Evolutionary conservation across 2,329 filamentous ascomycete species (phyloP).

Genomic region (Hortaea werneckii): DNA sequence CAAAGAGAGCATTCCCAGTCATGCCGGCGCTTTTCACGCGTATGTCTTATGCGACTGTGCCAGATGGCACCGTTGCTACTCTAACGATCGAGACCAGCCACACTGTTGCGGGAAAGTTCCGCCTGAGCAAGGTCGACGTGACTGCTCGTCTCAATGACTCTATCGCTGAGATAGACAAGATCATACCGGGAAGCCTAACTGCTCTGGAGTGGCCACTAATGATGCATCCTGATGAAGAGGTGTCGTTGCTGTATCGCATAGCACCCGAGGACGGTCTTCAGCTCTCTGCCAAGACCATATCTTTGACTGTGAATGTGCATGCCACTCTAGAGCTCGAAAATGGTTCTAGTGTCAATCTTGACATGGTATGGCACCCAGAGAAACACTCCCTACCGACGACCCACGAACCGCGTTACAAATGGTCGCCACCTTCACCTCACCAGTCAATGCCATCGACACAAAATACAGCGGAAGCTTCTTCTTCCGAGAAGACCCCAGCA

Average conservation of each 20-base stretch:
- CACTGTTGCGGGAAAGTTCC: slow-evolving; percentile 30
- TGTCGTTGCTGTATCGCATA: slow-evolving; percentile 58
- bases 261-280: background rate
- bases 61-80: slow-evolving; percentile 17
- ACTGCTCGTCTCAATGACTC: slow-evolving; percentile 30
- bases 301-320: slow-evolving; percentile 10
- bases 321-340: slow-evolving; percentile 14
- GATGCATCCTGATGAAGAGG: slow-evolving; percentile 56
- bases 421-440: slow-evolving; percentile 13
- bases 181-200: background rate
- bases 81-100: slow-evolving; percentile 21
- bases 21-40: slow-evolving; percentile 62
- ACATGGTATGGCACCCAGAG: slow-evolving; percentile 5
- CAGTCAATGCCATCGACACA: background rate
- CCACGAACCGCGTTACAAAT: slow-evolving; percentile 11
- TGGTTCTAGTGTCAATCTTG: slow-evolving; percentile 12
- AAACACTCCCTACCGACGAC: background rate
- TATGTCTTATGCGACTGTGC: slow-evolving; percentile 59
- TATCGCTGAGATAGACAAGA: slow-evolving; percentile 29
- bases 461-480: background rate
- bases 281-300: background rate
- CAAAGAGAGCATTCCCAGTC: slow-evolving; percentile 53
- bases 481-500: too few species aligned
- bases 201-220: slow-evolving; percentile 10
- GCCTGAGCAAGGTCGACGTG: slow-evolving; percentile 50